Base-by-base conservation (phyloP, 148 eudicot genomes). In the Rhododendron ovatum region DNA sequence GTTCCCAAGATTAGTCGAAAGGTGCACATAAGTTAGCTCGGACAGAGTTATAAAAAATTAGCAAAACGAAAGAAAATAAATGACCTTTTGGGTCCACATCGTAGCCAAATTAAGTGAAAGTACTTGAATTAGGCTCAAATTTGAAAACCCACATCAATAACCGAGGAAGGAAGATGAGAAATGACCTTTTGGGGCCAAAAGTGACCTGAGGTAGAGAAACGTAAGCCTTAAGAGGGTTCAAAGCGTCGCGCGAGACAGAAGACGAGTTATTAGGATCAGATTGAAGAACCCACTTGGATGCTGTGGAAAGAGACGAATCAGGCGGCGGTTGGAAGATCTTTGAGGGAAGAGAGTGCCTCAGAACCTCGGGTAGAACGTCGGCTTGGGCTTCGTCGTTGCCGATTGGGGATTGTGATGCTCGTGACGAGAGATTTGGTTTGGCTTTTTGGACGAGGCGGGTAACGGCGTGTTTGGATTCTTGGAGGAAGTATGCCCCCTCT, bases 151-250 rank as follows among this genome's bases (percentile, higher is more conserved):
- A 80, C 39, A 8, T n/a, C 59, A 41, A 85, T 48, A 24, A 47
- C 45, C 8, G 30, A 47, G 15, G 13, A 18, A 43, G 30, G 84
- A 24, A 73, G 30, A 80, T 82, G 15, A 82, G 84, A 83, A 33
- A n/a, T 2, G 0, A 96, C 99, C 99, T 93, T 87, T 87, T 96
- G 79, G 96, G 95, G 85, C 99, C 99, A 86, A 96, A 92, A 2
- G 97, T 94, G 84, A 95, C 95, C 83, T 93, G 99, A 0, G 99
- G 98, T 47, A 96, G 91, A 78, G 99, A 93, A 76, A 94, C 90
- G 82, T 89, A 92, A 84, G 86, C 97, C 65, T 93, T 89, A 75
- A 96, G 97, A 82, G 99, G 99, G 73, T 96, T 93, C 82, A 95
- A 69, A 75, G 90, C 95, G 76, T 95, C 97, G 45, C 90, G 84